A percentile compares a stretch with the other conserved stretches of the same genome.
These are phyloP conservation scores for Madurella mycetomatis DNA, from an alignment of 2,329 filamentous ascomycete species.

Conservation along the genomic window DNA sequence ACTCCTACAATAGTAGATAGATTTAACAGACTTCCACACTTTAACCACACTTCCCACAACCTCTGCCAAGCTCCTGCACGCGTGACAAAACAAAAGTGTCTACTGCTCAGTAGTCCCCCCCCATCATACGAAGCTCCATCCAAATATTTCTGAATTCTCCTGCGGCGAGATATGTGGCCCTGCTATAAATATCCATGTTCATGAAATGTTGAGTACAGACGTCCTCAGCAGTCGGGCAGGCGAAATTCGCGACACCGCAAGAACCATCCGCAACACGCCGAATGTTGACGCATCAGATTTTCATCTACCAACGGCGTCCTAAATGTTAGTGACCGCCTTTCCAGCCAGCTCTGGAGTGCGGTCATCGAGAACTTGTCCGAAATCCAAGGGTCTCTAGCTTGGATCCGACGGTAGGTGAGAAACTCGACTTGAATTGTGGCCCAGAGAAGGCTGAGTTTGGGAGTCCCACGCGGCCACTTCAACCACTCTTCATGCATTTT, in stretches of 20 bases:
- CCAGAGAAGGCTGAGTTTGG: slow-evolving; percentile 7
- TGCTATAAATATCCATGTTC: slow-evolving; percentile 9
- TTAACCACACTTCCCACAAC: no score
- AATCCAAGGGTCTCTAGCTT: not conserved
- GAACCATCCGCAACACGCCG: slow-evolving; percentile 1
- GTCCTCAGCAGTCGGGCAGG: slow-evolving; percentile 2
- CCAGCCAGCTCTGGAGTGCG: slow-evolving; percentile 6
- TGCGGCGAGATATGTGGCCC: no score
- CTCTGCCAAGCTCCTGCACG: no score
- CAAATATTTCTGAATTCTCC: no score
- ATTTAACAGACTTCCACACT: no score
- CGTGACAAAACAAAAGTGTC: no score
- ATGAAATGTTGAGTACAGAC: slow-evolving; percentile 5
- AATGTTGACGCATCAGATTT: not conserved
- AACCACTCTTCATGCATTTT: not conserved
- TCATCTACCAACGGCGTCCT: slow-evolving; percentile 1
- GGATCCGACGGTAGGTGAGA: slow-evolving; percentile 6
- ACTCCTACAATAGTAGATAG: no score
- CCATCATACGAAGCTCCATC: no score
- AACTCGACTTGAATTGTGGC: slow-evolving; percentile 6
- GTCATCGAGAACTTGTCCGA: slow-evolving; percentile 1
- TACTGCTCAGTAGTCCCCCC: no score
- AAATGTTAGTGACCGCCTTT: not conserved
- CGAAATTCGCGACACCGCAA: not conserved
- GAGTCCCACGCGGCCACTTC: not conserved